phyloP scores from a whole-genome alignment of 345 rosid genomes.

The Angophora floribunda region DNA sequence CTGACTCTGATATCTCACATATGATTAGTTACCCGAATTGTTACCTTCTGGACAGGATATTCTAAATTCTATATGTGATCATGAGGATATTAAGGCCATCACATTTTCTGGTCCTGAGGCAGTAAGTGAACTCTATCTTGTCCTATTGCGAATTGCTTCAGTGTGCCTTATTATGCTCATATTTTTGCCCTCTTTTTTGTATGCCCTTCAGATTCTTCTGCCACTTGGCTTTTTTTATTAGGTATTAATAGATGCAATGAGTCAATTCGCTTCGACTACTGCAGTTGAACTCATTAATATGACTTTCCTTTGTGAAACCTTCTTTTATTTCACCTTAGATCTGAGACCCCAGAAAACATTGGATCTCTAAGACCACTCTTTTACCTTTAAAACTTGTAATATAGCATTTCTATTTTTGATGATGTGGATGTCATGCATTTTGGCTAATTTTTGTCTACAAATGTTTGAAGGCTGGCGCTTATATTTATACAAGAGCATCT shows the following conservation, averaged over 20 bases:
- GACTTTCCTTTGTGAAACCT: neutral
- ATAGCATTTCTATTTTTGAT: neutral
- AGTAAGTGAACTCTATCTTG: conserved; percentile 36
- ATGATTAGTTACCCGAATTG: neutral
- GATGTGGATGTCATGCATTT: neutral
- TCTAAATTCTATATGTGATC: conserved; percentile 82
- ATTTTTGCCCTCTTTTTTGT: neutral
- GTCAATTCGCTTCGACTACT: neutral
- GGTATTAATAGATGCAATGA: neutral
- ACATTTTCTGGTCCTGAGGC: conserved; percentile 80
- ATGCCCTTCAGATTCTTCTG: neutral
- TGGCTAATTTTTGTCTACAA: neutral
- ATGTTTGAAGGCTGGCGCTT: conserved; percentile 17
- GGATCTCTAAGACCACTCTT: neutral
- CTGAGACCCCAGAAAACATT: neutral
- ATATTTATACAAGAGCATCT: conserved; percentile 25
- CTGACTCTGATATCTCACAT: neutral
- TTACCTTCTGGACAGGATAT: conserved; percentile 40
- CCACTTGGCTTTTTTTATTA: neutral
- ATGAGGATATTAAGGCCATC: conserved; percentile 68
- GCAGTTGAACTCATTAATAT: neutral
- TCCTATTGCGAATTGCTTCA: neutral
- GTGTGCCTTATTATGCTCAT: neutral
- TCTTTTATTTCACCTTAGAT: neutral
- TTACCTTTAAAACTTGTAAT: neutral